phyloP scores from a whole-genome alignment of 257 asterid genomes.

The Nyctanthes arbortristis region DNA sequence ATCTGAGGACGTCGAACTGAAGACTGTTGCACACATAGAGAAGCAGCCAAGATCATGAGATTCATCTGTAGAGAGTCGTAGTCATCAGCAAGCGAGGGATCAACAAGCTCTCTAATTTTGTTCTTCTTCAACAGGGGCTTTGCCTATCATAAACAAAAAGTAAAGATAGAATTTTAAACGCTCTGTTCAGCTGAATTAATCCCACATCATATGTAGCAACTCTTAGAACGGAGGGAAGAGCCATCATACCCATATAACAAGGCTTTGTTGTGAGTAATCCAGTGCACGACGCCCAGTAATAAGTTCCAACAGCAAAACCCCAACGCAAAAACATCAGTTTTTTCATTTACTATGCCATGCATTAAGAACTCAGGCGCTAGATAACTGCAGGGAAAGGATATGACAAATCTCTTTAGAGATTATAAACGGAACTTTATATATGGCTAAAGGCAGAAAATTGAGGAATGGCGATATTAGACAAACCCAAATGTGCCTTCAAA shows the following conservation, averaged over 20 bases:
- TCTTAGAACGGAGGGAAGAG: neutral
- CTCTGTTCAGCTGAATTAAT: neutral
- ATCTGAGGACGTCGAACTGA: slow-evolving; percentile 75
- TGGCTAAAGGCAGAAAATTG: neutral
- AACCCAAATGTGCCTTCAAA: slow-evolving; percentile 80
- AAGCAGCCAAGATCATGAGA: slow-evolving; percentile 75
- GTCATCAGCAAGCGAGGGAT: slow-evolving; percentile 62
- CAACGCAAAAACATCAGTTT: slow-evolving; percentile 83
- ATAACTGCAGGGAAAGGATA: slow-evolving; percentile 49
- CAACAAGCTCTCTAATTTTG: slow-evolving; percentile 72
- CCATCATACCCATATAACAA: slow-evolving; percentile 82
- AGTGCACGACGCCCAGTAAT: slow-evolving; percentile 93
- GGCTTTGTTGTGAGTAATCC: slow-evolving; percentile 94
- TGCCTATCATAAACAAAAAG: slow-evolving; percentile 45
- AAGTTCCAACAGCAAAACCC: slow-evolving; percentile 84
- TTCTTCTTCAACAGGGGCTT: slow-evolving; percentile 88
- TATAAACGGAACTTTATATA: neutral
- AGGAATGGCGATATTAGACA: slow-evolving; percentile 1
- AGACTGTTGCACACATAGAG: slow-evolving; percentile 83
- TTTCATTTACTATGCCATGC: slow-evolving; percentile 96
- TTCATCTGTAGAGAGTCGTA: slow-evolving; percentile 67
- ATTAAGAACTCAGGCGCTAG: slow-evolving; percentile 92
- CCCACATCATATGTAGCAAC: neutral
- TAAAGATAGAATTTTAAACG: slow-evolving; percentile 3
- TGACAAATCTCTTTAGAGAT: slow-evolving; percentile 7